These are phyloP conservation scores for Giardia duodenalis DNA, from an alignment of 208 protist species.

Conservation along the genomic window DNA sequence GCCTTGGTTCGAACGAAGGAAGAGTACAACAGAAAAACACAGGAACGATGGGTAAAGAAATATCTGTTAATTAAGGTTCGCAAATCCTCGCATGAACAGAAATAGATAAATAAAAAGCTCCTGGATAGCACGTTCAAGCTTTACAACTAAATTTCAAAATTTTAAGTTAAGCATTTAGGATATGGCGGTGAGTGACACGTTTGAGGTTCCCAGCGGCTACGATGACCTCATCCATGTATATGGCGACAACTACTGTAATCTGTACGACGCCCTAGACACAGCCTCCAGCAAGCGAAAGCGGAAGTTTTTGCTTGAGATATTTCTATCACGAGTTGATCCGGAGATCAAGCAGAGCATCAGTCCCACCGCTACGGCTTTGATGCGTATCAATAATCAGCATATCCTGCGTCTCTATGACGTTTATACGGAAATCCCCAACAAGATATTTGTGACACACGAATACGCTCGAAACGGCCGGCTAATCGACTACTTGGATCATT, in stretches of 20 bases:
- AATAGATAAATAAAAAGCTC: too few species aligned
- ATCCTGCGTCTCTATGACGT: not conserved
- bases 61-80: too few species aligned
- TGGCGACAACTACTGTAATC: not conserved
- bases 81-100: too few species aligned
- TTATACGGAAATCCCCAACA: not conserved
- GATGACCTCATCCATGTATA: not conserved
- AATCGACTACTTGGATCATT: not conserved
- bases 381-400: not conserved
- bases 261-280: not conserved
- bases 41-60: too few species aligned
- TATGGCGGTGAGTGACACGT: too few species aligned
- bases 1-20: too few species aligned
- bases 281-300: not conserved
- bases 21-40: too few species aligned
- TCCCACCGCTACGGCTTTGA: not conserved
- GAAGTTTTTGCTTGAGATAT: not conserved
- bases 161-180: too few species aligned
- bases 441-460: not conserved
- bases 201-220: not conserved
- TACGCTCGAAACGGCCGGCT: not conserved
- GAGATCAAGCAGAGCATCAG: not conserved
- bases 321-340: not conserved
- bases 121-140: too few species aligned
- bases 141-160: too few species aligned